Base-by-base conservation (phyloP, 208 protist species). In the Wallacemonas sp. region DNA sequence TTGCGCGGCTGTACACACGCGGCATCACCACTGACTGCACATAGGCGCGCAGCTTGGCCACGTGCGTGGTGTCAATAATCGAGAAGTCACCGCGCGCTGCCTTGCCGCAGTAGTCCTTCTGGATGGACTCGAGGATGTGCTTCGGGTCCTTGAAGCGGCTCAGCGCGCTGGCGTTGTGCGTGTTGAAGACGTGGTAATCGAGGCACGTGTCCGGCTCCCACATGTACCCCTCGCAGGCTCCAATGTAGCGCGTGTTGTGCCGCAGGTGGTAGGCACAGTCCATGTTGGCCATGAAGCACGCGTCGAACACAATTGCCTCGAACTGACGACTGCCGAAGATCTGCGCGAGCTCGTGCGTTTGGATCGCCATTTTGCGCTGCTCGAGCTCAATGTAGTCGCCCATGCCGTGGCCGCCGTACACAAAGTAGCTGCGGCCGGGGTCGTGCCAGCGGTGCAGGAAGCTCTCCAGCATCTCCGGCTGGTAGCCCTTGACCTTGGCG, bases 351-450 rank as follows among this genome's bases (percentile, higher is more conserved):
- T 95, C 84, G 62, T 92, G 86, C 26, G 57, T 81, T 59, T 95
- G 89, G n/a, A 95, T 65, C 7, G 70, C 75, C 8, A 79, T 66
- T 23, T 76, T 79, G 65, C 75, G 61, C 48, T 82, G 65, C 61
- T 95, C 86, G 1, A 95, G 68, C 62, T 95, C 86, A 28, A 95
- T 59, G 71, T 91, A 92, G 78, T 95, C 89, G 14, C 89, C 89
- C 89, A 95, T 95, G 26, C 89, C 89, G 50, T 95, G 89, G 1
- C 89, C 89, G 33, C 89, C 89, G 73, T 95, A 95, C 2, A 95
- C 83, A 46, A 95, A 91, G 57, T 92, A 95, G 64, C 73, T 92
- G 1, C 82, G 76, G 16, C 84, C 86, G 0, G 81, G 78, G 36
- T 91, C 81, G 61, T 95, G 73, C 70, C 81, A 86, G 28, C 77